A percentile compares a stretch with the other conserved stretches of the same genome.
Conservation (phyloP, 805 yeast genomes). For the Yarrowia sp. region DNA sequence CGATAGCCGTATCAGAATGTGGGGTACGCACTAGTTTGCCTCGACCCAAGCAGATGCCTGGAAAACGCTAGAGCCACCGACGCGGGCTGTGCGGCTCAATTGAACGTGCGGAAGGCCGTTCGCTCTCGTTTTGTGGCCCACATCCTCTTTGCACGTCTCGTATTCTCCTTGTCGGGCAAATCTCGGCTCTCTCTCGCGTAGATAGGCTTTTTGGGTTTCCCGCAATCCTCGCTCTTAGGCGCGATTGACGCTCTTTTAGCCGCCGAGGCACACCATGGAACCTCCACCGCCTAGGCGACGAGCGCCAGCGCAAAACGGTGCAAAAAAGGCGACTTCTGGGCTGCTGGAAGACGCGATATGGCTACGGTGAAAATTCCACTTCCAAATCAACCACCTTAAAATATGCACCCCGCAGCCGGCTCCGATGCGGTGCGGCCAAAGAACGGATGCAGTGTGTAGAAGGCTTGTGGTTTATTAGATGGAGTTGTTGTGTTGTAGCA, state of each 20-base stretch:
- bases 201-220: background rate
- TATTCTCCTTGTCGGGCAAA: background rate
- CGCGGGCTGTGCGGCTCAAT: no score
- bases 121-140: background rate
- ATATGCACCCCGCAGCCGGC: slow-evolving; percentile 25
- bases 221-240: no score
- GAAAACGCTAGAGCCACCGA: no score
- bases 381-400: background rate
- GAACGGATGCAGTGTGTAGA: background rate
- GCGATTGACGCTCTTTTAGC: background rate
- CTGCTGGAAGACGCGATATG: no score
- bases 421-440: slow-evolving; percentile 18
- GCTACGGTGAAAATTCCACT: no score
- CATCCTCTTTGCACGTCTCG: no score
- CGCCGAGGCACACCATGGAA: no score
- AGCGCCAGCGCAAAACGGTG: no score
- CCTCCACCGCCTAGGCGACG: no score
- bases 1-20: background rate
- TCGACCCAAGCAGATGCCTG: no score
- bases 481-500: no score
- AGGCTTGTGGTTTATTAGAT: background rate
- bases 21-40: background rate
- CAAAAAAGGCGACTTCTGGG: no score
- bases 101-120: background rate
- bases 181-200: background rate